Base-by-base conservation (phyloP, 257 asterid genomes). In the Solanum sejunctum region DNA sequence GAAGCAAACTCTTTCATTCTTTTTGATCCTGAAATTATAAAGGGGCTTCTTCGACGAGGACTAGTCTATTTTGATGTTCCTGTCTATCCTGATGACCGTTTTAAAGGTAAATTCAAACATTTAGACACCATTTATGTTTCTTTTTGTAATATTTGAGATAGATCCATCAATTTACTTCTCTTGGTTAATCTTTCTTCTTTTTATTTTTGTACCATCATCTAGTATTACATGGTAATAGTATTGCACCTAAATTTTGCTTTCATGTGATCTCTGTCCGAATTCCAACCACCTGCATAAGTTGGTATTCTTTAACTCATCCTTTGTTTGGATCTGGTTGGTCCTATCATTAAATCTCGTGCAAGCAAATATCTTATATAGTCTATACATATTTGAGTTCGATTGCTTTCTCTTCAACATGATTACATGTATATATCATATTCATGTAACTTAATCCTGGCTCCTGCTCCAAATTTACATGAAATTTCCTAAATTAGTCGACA, bases 1-100 rank as follows among this genome's bases (percentile, higher is more conserved):
- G 99, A 95, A 91, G 99, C 93, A 69, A 97, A 94, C 89, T 90
- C 99, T 73, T 97, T 89, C 88, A 89, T 95, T 91, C 96, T 94
- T 85, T 97, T 97, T 84, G 98, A 93, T 87, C 98, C 98, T 88
- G 98, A 92, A 86, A 90, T 94, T 83, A 73, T 97, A 70, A 97
- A 95, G 94, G 98, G 95, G 43, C 95, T 97, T 66, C 91, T 58
- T 87, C 93, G 93, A 85, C 94, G 99, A 60, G 99, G 99, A 64
- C 95, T 97, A 82, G 92, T 97, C 71, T 97, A 95, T 91, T 94
- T 94, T 91, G 99, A 97, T 86, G 95, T 94, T 84, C 98, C 98
- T 86, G 98, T 97, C 77, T 97, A 94, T 89, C 90, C 98, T 12
- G 99, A 94, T 90, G 99, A 97, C 85, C 99, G 97, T 83, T 95